Evolutionary conservation across 768 basidiomycete species (phyloP).

Genomic region (Daedaleopsis nitida): DNA sequence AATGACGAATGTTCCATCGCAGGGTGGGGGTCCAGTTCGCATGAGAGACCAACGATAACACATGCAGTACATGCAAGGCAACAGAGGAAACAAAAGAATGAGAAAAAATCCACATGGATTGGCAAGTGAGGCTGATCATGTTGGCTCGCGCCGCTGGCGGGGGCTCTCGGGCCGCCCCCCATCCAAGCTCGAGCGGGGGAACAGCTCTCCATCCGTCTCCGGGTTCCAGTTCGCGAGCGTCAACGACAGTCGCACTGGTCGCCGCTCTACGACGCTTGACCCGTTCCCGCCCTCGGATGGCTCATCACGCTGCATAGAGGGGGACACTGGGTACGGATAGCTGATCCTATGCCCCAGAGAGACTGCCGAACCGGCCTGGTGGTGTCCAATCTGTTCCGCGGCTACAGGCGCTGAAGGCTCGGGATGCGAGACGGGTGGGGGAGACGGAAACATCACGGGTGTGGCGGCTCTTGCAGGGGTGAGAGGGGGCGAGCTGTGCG

Average conservation of each 20-base stretch:
- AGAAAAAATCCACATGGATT: too few species aligned
- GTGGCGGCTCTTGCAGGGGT: slow-evolving; percentile 10
- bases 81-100: too few species aligned
- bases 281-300: slow-evolving; percentile 10
- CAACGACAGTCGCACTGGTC: slow-evolving; percentile 27
- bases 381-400: background rate
- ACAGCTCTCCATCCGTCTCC: slow-evolving; percentile 22
- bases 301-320: slow-evolving; percentile 16
- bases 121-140: too few species aligned
- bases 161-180: background rate
- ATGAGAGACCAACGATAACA: too few species aligned
- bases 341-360: slow-evolving; percentile 20
- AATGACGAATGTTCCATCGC: too few species aligned
- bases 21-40: too few species aligned
- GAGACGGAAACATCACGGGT: slow-evolving; percentile 4
- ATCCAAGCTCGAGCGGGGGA: slow-evolving; percentile 11
- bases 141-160: background rate
- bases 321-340: slow-evolving; percentile 21
- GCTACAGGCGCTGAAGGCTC: background rate
- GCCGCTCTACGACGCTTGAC: slow-evolving; percentile 10
- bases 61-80: too few species aligned
- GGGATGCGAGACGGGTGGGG: background rate
- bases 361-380: slow-evolving; percentile 4
- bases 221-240: slow-evolving; percentile 29
- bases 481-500: background rate